Conservation (phyloP, 768 basidiomycete genomes). For the Rickenella mellea region DNA sequence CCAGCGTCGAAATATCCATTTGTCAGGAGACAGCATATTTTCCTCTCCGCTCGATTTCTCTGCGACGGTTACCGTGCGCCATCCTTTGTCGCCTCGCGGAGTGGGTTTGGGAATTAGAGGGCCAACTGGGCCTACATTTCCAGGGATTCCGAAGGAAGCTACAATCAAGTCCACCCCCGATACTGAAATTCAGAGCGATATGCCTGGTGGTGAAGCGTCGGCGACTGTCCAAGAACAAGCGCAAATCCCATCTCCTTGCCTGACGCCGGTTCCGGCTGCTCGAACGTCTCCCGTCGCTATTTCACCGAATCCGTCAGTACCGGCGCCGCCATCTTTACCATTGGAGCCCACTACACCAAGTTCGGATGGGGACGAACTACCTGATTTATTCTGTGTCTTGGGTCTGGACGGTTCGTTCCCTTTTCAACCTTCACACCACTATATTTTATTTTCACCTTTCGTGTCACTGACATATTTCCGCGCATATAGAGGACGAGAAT, state of each 20-base stretch:
- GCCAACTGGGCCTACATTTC: too few species aligned
- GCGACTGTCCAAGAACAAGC: too few species aligned
- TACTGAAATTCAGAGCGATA: too few species aligned
- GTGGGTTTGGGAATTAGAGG: too few species aligned
- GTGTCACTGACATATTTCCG: too few species aligned
- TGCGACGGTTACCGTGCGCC: conserved; percentile 1
- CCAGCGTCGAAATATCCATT: conserved; percentile 3
- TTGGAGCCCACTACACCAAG: not conserved
- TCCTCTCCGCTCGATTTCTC: conserved; percentile 6
- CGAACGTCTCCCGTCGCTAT: not conserved
- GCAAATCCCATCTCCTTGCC: too few species aligned
- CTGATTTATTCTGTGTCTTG: conserved; percentile 8
- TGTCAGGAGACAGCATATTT: conserved; percentile 6
- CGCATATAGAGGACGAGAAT: too few species aligned
- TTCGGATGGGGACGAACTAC: conserved; percentile 5
- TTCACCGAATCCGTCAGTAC: not conserved
- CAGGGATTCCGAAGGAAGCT: too few species aligned
- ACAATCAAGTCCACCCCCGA: too few species aligned
- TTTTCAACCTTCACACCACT: not conserved
- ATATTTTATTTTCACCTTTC: too few species aligned
- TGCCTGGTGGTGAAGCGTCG: too few species aligned
- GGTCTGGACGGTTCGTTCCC: conserved; percentile 5
- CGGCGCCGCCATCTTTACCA: not conserved
- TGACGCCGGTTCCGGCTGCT: not conserved
- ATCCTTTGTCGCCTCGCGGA: not conserved